Conservation (phyloP, 1,284 basidiomycete genomes). For the Boletus semigastroideus region DNA sequence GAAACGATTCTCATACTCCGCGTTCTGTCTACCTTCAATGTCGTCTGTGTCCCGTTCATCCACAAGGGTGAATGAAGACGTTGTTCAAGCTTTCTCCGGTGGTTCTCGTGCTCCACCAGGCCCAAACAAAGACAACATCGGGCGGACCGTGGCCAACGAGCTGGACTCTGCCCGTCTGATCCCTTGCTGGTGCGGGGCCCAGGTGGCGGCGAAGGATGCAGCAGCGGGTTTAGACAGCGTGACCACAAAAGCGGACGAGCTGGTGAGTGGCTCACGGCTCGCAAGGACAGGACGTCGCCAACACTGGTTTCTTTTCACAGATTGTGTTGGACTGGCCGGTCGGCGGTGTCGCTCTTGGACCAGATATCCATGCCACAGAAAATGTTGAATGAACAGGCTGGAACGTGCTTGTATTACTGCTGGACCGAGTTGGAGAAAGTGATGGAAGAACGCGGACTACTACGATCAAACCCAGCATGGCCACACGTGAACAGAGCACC, state of each 20-base stretch:
- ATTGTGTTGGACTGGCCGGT: constrained; percentile 74
- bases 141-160: constrained; percentile 67
- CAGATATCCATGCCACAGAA: constrained; percentile 79
- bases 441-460: constrained; percentile 71
- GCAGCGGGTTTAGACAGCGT: constrained; percentile 67
- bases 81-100: too few relatives aligned
- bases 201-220: constrained; percentile 76
- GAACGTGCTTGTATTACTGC: constrained; percentile 77
- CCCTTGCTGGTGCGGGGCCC: constrained; percentile 80
- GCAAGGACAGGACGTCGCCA: neutral
- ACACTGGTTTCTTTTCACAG: constrained; percentile 38
- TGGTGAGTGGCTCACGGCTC: constrained; percentile 49
- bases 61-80: too few relatives aligned
- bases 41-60: too few relatives aligned
- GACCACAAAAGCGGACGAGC: constrained; percentile 56
- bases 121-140: too few relatives aligned
- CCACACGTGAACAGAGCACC: too few relatives aligned
- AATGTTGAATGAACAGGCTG: constrained; percentile 70
- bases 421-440: constrained; percentile 70
- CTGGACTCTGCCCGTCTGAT: constrained; percentile 90
- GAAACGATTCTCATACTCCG: too few relatives aligned
- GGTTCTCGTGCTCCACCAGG: too few relatives aligned
- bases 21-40: too few relatives aligned
- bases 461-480: too few relatives aligned
- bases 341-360: constrained; percentile 73